Evolutionary conservation across 306 rosid species (phyloP).

Genomic region (Pachyrhizus erosus): DNA sequence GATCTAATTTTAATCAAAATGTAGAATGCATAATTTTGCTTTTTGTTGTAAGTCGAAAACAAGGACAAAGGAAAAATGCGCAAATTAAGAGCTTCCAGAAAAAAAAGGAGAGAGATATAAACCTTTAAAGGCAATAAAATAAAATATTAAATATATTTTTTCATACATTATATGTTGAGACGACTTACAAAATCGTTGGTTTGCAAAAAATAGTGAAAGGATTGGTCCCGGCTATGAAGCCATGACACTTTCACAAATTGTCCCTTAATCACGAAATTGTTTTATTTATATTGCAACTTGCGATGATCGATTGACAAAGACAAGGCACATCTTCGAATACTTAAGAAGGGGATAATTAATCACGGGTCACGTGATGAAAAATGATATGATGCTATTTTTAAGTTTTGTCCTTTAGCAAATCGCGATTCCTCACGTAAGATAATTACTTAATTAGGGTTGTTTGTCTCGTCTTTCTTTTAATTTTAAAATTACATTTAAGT

Average conservation of each 20-base stretch:
- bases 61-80: no score
- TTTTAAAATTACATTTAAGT: no score
- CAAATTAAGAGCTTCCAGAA: no score
- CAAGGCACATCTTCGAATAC: neutral
- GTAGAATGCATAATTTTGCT: no score
- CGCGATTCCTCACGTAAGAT: neutral
- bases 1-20: no score
- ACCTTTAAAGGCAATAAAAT: neutral
- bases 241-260: conserved; percentile 1
- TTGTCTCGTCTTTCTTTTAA: no score
- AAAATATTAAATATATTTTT: neutral
- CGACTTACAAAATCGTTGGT: neutral
- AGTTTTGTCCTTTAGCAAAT: neutral
- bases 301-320: neutral
- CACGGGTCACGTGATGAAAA: neutral
- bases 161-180: neutral
- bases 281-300: conserved; percentile 19
- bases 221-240: conserved; percentile 20
- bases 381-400: neutral
- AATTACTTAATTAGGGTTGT: neutral
- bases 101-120: no score
- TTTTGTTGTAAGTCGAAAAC: no score
- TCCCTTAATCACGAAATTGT: neutral
- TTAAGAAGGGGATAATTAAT: neutral
- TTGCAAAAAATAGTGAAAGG: neutral